These are phyloP conservation scores for Solanum etuberosum DNA, from an alignment of 257 asterid species.

Conservation along the genomic window DNA sequence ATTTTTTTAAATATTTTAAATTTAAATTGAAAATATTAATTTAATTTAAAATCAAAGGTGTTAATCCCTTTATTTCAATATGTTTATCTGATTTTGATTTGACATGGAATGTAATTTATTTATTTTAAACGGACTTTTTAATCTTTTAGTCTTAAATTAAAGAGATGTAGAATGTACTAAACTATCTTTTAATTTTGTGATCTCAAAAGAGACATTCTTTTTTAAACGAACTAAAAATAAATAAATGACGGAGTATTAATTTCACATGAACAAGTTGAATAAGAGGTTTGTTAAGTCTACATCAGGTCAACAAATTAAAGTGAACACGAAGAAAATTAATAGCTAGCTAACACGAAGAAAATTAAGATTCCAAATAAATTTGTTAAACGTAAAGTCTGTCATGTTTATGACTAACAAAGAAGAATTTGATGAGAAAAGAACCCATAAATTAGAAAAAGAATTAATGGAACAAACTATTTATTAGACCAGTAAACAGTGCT, in stretches of 20 bases:
- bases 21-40: too few species aligned
- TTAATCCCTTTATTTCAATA: neutral
- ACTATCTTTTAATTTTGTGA: rapidly evolving
- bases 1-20: too few species aligned
- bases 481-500: neutral
- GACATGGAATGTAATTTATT: neutral
- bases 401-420: neutral
- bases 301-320: neutral
- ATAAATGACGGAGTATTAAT: too few species aligned
- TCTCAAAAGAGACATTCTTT: too few species aligned
- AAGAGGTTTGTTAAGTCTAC: neutral
- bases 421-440: neutral
- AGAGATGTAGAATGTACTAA: neutral
- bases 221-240: too few species aligned
- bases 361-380: neutral
- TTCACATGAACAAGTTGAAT: neutral
- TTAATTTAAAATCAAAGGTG: neutral
- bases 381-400: neutral
- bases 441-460: neutral
- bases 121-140: too few species aligned
- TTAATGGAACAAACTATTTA: neutral
- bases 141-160: neutral
- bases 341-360: neutral
- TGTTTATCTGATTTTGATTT: neutral
- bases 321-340: neutral